These are phyloP conservation scores for Silybum marianum DNA, from an alignment of 129 eudicot genomes.

Conservation along the genomic window DNA sequence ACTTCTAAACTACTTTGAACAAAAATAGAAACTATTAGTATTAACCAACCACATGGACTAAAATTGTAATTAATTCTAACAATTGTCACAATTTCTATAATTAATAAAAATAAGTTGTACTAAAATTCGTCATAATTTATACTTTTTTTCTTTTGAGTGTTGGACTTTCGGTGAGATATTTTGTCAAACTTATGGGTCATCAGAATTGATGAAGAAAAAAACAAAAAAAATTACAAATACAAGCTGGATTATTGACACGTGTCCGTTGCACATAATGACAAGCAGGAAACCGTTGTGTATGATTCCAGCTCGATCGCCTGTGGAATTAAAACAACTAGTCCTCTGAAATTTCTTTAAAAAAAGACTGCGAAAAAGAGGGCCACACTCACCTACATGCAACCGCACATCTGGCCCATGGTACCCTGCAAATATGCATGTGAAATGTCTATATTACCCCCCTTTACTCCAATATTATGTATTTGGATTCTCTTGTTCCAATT, in stretches of 20 bases:
- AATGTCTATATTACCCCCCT: background rate
- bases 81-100: background rate
- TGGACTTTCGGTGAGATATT: background rate
- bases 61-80: too few relatives aligned
- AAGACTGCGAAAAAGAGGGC: conserved; percentile 26
- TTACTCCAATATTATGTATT: too few relatives aligned
- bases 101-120: background rate
- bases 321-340: conserved; percentile 12
- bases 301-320: conserved; percentile 26
- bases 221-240: background rate
- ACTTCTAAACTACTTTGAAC: too few relatives aligned
- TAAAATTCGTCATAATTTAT: background rate
- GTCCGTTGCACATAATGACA: conserved; percentile 3
- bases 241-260: conserved; percentile 16
- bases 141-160: background rate
- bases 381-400: conserved; percentile 45
- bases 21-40: too few relatives aligned
- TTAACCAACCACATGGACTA: too few relatives aligned
- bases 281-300: conserved; percentile 21
- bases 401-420: conserved; percentile 42
- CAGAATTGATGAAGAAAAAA: background rate
- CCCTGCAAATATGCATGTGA: conserved; percentile 7
- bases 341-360: background rate
- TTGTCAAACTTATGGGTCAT: background rate
- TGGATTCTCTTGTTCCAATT: too few relatives aligned